Conservation (phyloP, 768 basidiomycete genomes). For the Naganishia vishniacii region DNA sequence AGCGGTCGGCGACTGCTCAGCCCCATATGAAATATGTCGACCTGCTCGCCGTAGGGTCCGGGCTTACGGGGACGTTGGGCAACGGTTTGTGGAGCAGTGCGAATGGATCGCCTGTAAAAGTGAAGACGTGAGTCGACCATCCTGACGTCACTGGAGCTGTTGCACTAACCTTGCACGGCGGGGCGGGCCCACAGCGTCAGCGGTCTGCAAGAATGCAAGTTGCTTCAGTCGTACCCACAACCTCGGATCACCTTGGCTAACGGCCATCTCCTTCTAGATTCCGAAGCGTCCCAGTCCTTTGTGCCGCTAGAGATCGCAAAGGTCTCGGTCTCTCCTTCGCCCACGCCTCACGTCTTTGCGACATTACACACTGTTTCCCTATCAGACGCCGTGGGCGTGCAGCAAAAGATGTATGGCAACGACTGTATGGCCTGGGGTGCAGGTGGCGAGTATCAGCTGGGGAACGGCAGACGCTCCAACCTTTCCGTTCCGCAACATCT, state of each 20-base stretch:
- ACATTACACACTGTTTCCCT: slow-evolving; percentile 61
- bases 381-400: slow-evolving; percentile 48
- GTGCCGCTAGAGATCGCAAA: slow-evolving; percentile 61
- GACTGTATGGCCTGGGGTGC: slow-evolving; percentile 48
- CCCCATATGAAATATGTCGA: slow-evolving; percentile 48
- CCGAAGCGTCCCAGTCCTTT: slow-evolving; percentile 59
- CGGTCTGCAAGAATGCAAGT: slow-evolving; percentile 65
- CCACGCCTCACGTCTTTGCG: slow-evolving; percentile 67
- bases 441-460: slow-evolving; percentile 46
- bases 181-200: slow-evolving; percentile 61
- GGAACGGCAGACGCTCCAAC: slow-evolving; percentile 50
- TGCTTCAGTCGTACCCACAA: neutral
- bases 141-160: no score
- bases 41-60: slow-evolving; percentile 73
- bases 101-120: slow-evolving; percentile 64
- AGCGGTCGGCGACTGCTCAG: slow-evolving; percentile 52
- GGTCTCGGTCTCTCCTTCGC: slow-evolving; percentile 55
- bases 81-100: slow-evolving; percentile 62
- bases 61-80: slow-evolving; percentile 61
- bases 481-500: slow-evolving; percentile 51
- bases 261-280: slow-evolving; percentile 40
- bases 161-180: no score
- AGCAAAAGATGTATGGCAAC: slow-evolving; percentile 43
- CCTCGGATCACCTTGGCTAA: neutral
- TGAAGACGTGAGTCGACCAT: slow-evolving; percentile 61